phyloP scores from a whole-genome alignment of 2,329 filamentous ascomycete species.

The Albophoma yamanashiensis region DNA sequence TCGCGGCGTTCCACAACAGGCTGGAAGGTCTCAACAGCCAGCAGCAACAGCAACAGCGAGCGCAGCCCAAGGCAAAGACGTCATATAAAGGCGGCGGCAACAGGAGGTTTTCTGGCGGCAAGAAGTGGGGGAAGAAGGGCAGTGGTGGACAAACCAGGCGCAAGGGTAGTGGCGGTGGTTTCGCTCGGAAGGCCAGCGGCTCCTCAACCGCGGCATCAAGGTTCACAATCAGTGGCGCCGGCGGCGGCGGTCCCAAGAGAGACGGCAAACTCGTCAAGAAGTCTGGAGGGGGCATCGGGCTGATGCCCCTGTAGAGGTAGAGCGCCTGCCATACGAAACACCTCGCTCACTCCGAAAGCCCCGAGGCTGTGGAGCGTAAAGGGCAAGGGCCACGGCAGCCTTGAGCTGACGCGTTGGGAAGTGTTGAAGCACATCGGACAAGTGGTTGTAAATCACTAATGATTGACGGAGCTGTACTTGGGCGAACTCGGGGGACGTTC shows the following conservation, averaged over 20 bases:
- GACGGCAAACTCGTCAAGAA: slow-evolving; percentile 21
- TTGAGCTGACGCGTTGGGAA: not conserved
- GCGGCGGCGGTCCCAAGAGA: slow-evolving; percentile 10
- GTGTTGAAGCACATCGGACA: not conserved
- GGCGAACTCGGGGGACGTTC: not conserved
- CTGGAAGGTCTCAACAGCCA: slow-evolving; percentile 17
- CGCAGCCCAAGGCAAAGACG: slow-evolving; percentile 13
- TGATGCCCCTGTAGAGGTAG: slow-evolving; percentile 24
- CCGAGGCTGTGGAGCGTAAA: not conserved
- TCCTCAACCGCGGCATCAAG: slow-evolving; percentile 12
- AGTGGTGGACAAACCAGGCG: slow-evolving; percentile 19
- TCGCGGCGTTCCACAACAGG: slow-evolving; percentile 22
- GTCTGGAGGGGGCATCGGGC: slow-evolving; percentile 21
- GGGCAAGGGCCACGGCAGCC: not conserved
- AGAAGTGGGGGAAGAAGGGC: slow-evolving; percentile 17
- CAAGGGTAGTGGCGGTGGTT: slow-evolving; percentile 15
- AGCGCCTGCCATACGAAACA: not conserved
- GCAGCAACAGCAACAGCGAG: slow-evolving; percentile 5
- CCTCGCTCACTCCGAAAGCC: not conserved
- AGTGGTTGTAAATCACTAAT: not conserved
- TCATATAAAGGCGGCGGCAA: slow-evolving; percentile 15
- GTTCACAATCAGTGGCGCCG: slow-evolving; percentile 7
- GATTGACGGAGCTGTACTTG: not conserved
- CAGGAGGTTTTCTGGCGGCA: slow-evolving; percentile 17
- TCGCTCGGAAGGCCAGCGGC: slow-evolving; percentile 18